These are phyloP conservation scores for Hordeum pubiflorum DNA, from an alignment of 202 grass and related monocot species.

Conservation along the genomic window DNA sequence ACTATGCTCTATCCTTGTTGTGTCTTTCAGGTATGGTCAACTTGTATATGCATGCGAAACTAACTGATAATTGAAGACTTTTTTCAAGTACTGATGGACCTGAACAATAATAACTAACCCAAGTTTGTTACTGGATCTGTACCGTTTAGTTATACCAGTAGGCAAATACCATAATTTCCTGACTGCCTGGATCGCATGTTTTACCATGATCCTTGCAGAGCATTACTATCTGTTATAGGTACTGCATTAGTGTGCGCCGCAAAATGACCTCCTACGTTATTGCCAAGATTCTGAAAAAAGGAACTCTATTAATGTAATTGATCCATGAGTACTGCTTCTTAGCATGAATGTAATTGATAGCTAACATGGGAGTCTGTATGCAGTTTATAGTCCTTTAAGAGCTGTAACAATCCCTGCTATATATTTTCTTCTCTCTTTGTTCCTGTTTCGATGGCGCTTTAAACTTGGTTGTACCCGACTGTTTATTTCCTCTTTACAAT, in stretches of 20 bases:
- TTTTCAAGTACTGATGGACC: not conserved
- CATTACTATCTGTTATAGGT: not conserved
- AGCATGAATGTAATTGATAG: conserved; percentile 4
- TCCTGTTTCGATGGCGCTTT: not conserved
- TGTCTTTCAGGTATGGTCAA: conserved; percentile 29
- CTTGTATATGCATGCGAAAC: conserved; percentile 19
- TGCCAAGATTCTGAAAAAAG: not conserved
- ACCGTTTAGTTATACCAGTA: not conserved
- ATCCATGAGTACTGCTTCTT: not conserved
- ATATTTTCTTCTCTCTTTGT: not conserved
- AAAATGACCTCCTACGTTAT: not conserved
- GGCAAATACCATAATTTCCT: not conserved
- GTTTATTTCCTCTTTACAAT: not conserved
- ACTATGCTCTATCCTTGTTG: conserved; percentile 3
- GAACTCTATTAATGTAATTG: not conserved
- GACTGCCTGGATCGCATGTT: not conserved
- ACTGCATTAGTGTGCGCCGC: not conserved
- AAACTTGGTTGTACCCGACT: not conserved
- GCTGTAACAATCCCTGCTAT: not conserved
- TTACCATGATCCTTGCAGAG: not conserved
- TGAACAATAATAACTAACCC: not conserved
- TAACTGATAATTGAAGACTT: not conserved
- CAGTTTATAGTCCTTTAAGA: not conserved
- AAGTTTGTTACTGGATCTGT: not conserved
- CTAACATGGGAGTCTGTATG: not conserved